phyloP scores from a whole-genome alignment of 108 stramenopile genomes.

The Nitzschia putrida region DNA sequence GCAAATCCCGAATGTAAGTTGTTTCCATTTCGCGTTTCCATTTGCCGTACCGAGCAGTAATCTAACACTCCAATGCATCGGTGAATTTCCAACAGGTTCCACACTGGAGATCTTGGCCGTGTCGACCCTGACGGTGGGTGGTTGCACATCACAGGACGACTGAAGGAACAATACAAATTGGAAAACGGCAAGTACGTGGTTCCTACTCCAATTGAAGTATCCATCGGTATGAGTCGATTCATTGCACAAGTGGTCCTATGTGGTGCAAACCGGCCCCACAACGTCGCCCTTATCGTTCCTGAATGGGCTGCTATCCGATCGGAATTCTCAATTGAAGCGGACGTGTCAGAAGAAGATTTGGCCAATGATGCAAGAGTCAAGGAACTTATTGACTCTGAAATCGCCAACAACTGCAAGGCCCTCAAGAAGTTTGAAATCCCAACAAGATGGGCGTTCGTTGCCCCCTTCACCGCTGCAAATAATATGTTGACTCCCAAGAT shows the following conservation, averaged over 20 bases:
- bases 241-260: conserved; percentile 89
- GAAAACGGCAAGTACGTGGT: conserved; percentile 97
- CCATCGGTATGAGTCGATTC: conserved; percentile 86
- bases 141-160: conserved; percentile 76
- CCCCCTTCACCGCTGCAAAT: conserved; percentile 90
- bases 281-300: conserved; percentile 88
- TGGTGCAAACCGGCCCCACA: conserved; percentile 88
- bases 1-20: conserved; percentile 78
- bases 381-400: conserved; percentile 70
- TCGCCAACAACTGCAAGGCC: conserved; percentile 53
- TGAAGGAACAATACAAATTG: conserved; percentile 96
- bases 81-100: conserved; percentile 50
- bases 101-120: conserved; percentile 87
- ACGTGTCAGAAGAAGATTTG: conserved; percentile 70
- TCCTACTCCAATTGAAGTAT: conserved; percentile 91
- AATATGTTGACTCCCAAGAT: conserved; percentile 95
- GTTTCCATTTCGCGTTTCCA: background rate
- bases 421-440: conserved; percentile 92
- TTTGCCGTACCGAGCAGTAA: background rate
- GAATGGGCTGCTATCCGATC: conserved; percentile 79
- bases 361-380: conserved; percentile 65
- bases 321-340: conserved; percentile 47
- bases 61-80: background rate
- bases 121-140: conserved; percentile 65
- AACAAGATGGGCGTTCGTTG: conserved; percentile 75